A percentile compares a stretch with the other conserved stretches of the same genome.
These are phyloP conservation scores for Chernovozyma sophiae-reginae DNA, from an alignment of 1,139 yeast species.

Conservation along the genomic window DNA sequence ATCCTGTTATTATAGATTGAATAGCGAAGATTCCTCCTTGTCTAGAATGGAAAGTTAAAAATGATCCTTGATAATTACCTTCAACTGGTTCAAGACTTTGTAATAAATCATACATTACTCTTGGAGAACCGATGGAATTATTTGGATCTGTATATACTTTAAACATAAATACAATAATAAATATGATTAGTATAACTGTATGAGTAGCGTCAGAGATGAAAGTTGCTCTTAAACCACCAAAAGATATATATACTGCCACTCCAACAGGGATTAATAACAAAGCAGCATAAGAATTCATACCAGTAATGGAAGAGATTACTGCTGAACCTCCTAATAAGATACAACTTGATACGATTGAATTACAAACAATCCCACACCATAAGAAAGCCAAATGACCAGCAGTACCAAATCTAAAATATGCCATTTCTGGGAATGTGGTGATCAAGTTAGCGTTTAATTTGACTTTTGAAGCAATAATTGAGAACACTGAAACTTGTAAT, in stretches of 20 bases:
- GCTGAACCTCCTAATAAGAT: slow-evolving; percentile 37
- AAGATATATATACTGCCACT: slow-evolving; percentile 37
- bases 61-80: slow-evolving; percentile 45
- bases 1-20: slow-evolving; percentile 35
- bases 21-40: slow-evolving; percentile 32
- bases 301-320: slow-evolving; percentile 32
- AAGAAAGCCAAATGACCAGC: slow-evolving; percentile 33
- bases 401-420: slow-evolving; percentile 31
- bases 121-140: slow-evolving; percentile 41
- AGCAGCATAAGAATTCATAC: slow-evolving; percentile 33
- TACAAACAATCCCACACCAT: slow-evolving; percentile 34
- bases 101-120: slow-evolving; percentile 42
- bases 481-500: slow-evolving; percentile 33
- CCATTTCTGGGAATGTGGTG: slow-evolving; percentile 40
- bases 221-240: slow-evolving; percentile 46
- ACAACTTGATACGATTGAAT: slow-evolving; percentile 34
- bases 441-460: slow-evolving; percentile 35
- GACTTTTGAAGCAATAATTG: slow-evolving; percentile 32
- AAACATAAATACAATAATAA: slow-evolving; percentile 39
- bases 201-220: slow-evolving; percentile 46
- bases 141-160: slow-evolving; percentile 36
- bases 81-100: slow-evolving; percentile 29
- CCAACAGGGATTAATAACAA: slow-evolving; percentile 33
- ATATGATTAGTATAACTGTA: slow-evolving; percentile 35
- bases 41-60: slow-evolving; percentile 41